Base-by-base conservation (phyloP, 2,329 filamentous ascomycete species). In the Salinomyces thailandicus region DNA sequence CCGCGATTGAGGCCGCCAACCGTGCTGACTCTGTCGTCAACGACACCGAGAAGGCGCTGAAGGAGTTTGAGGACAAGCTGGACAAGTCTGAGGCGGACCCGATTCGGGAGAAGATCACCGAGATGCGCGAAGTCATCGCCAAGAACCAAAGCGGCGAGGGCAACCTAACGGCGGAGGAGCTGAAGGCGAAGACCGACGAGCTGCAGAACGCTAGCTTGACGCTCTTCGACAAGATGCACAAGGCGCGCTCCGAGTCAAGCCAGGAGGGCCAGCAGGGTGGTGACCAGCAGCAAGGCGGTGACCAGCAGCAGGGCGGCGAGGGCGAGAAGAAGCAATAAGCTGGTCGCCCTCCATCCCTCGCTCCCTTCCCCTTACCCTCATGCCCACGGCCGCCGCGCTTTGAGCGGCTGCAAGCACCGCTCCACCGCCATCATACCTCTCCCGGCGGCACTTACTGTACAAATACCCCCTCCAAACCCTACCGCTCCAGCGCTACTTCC, bases 151-250 rank as follows among this genome's bases (percentile, higher is more conserved):
- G 85, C 55, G 89, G 89, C 48, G 91, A 98, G 72, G 79, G 80
- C 57, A 77, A 71, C 45, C 77, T 83, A 57, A 93, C 85, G 43
- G 83, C 87, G 35, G 83, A 84, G 49, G 84, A 96, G 68, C 81
- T 98, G 67, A 96, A 96, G 83, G 78, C 85, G 71, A 95, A 95
- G 85, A 93, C 85, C 56, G 91, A 96, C 51, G 89, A 95, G 68
- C 83, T 98, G 60, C 91, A 96, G 72, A 84, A 82, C 63, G 85
- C 89, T 52, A 89, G 82, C 67, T 73, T 98, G 68, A 93, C 84
- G 69, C 79, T 96, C 58, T 96, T 98, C 66, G 91, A 96, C 73
- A 95, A 96, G 82, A 94, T 98, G 85, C 89, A 98, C 83, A 93
- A 93, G 75, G 85, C 89, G 52, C 81, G 85, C 54, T 63, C 68